These are phyloP conservation scores for Neonectria sp. DNA, from an alignment of 2,329 filamentous ascomycete genomes.

Conservation along the genomic window DNA sequence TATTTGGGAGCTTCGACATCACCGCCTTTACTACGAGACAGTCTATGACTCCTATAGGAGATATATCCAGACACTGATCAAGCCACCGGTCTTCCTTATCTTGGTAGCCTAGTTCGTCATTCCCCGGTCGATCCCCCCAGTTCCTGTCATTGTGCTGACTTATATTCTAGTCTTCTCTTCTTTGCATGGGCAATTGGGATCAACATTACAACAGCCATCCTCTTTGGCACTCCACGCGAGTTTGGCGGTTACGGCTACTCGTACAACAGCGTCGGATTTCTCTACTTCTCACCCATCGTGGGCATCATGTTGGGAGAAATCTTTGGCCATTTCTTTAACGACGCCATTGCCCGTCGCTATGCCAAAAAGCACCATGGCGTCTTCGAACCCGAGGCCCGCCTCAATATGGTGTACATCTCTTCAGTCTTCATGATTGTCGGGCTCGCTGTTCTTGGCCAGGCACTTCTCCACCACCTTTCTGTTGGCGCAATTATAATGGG, in stretches of 20 bases:
- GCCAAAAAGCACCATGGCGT: conserved; percentile 63
- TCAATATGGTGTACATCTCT: conserved; percentile 63
- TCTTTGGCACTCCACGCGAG: conserved; percentile 52
- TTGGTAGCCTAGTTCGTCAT: conserved; percentile 31
- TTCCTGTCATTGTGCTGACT: conserved; percentile 4
- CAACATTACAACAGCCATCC: conserved; percentile 69
- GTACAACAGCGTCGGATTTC: conserved; percentile 65
- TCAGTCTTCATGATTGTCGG: conserved; percentile 65
- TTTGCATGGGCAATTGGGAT: conserved; percentile 69
- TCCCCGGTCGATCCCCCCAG: too few relatives aligned
- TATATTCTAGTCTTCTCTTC: conserved; percentile 43
- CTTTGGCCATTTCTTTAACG: conserved; percentile 70
- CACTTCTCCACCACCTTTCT: conserved; percentile 60
- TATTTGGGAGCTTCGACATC: conserved; percentile 30
- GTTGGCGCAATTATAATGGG: conserved; percentile 41
- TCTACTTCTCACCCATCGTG: conserved; percentile 72
- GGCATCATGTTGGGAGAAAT: conserved; percentile 68
- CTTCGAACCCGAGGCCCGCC: conserved; percentile 70
- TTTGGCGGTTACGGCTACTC: conserved; percentile 66
- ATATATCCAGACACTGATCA: conserved; percentile 32
- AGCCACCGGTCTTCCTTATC: conserved; percentile 32
- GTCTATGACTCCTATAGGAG: conserved; percentile 28
- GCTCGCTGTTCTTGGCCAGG: conserved; percentile 67
- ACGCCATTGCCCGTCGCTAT: conserved; percentile 62
- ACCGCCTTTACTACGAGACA: conserved; percentile 37